Evolutionary conservation across 2,329 filamentous ascomycete genomes (phyloP).

Genomic region (Paracoccidioides lutzii): DNA sequence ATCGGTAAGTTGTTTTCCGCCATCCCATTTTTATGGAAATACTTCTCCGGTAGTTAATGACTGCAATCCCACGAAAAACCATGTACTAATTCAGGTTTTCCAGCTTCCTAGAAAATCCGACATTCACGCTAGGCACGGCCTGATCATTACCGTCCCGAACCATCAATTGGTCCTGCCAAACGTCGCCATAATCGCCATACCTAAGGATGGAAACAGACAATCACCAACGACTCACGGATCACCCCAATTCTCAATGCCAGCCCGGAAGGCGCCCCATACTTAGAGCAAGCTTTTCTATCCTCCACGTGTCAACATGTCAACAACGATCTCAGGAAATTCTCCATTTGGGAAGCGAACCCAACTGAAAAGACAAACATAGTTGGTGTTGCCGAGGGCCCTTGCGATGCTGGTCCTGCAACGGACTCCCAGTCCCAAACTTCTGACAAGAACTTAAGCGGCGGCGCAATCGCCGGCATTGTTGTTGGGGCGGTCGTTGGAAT

Average conservation of each 20-base stretch:
- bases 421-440: neutral
- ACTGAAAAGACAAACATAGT: slow-evolving; percentile 12
- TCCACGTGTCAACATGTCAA: slow-evolving; percentile 21
- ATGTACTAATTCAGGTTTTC: neutral
- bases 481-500: slow-evolving; percentile 2
- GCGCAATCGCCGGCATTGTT: slow-evolving; percentile 7
- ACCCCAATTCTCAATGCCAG: slow-evolving; percentile 5
- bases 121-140: slow-evolving; percentile 10
- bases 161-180: slow-evolving; percentile 21
- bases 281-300: slow-evolving; percentile 22
- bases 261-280: slow-evolving; percentile 12
- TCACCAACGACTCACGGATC: neutral
- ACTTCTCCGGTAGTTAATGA: too few relatives aligned
- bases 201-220: too few relatives aligned
- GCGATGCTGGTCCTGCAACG: neutral
- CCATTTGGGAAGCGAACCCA: slow-evolving; percentile 13
- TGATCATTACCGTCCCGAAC: slow-evolving; percentile 18
- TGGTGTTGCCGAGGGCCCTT: slow-evolving; percentile 1
- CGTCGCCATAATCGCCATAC: slow-evolving; percentile 13
- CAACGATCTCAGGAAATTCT: slow-evolving; percentile 14
- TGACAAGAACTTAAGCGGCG: neutral
- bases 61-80: neutral
- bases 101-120: slow-evolving; percentile 9
- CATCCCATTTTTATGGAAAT: too few relatives aligned
- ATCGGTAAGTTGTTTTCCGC: neutral